These are phyloP conservation scores for Boletus tylopilopsis DNA, from an alignment of 768 basidiomycete species.

Conservation along the genomic window DNA sequence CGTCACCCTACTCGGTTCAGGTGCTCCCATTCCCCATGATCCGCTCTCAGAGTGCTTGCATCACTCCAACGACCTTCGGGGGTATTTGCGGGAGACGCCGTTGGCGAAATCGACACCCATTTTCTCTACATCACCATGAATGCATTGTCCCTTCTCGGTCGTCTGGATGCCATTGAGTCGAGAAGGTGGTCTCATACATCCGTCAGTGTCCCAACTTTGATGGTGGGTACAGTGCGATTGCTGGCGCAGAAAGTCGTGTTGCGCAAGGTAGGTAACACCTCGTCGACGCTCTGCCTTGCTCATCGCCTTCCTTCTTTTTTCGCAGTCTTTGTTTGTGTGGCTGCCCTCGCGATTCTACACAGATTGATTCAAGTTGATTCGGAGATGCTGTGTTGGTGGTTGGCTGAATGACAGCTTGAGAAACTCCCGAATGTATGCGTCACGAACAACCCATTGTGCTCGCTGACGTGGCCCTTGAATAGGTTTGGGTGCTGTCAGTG, in stretches of 20 bases:
- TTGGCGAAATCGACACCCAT: slow-evolving; percentile 88
- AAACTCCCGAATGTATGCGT: slow-evolving; percentile 98
- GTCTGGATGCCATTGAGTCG: slow-evolving; percentile 65
- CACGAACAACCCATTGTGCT: slow-evolving; percentile 26
- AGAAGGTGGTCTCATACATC: slow-evolving; percentile 70
- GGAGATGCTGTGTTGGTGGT: slow-evolving; percentile 88
- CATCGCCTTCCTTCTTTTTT: not conserved
- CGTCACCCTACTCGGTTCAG: slow-evolving; percentile 19
- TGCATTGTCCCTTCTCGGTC: slow-evolving; percentile 79
- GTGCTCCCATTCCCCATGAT: not conserved
- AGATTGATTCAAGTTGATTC: slow-evolving; percentile 74
- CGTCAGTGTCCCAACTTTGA: slow-evolving; percentile 86
- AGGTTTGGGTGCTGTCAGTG: slow-evolving; percentile 86
- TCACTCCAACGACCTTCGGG: slow-evolving; percentile 85
- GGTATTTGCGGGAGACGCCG: slow-evolving; percentile 84
- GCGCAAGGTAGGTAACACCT: slow-evolving; percentile 63
- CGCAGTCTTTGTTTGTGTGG: slow-evolving; percentile 88
- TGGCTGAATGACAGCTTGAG: slow-evolving; percentile 91
- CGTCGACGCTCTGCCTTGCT: no score
- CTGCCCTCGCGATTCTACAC: slow-evolving; percentile 83
- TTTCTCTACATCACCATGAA: slow-evolving; percentile 87
- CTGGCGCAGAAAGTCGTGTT: slow-evolving; percentile 91
- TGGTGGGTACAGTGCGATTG: slow-evolving; percentile 82
- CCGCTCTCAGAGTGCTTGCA: slow-evolving; percentile 64
- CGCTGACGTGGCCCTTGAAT: not conserved